Percentiles rank a stretch among this genome's conserved stretches.
phyloP scores from a whole-genome alignment of 1,284 basidiomycete species.

The Sutorius eximius region DNA sequence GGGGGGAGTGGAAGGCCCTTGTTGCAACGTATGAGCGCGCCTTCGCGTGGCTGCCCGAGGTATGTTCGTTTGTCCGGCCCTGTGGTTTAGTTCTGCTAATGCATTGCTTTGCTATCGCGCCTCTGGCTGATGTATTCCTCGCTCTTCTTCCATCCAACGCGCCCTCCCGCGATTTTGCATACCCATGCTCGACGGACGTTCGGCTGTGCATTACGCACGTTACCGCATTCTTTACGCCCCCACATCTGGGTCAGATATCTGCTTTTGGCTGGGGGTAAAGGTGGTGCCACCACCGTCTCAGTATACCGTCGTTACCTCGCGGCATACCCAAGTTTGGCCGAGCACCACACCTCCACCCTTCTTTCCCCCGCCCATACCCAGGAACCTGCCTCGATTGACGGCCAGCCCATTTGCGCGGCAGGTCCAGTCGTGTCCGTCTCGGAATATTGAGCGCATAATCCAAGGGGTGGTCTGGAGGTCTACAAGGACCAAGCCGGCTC shows the following conservation, averaged over 20 bases:
- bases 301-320: slow-evolving; percentile 91
- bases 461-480: slow-evolving; percentile 79
- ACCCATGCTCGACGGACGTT: slow-evolving; percentile 94
- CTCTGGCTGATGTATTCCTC: slow-evolving; percentile 94
- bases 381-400: slow-evolving; percentile 54
- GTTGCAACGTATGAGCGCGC: slow-evolving; percentile 90
- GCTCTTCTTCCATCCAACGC: slow-evolving; percentile 87
- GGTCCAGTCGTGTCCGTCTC: slow-evolving; percentile 65
- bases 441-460: slow-evolving; percentile 84
- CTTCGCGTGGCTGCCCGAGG: slow-evolving; percentile 90
- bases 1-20: slow-evolving; percentile 92
- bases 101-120: slow-evolving; percentile 71
- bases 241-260: slow-evolving; percentile 95
- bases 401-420: slow-evolving; percentile 71
- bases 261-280: slow-evolving; percentile 87
- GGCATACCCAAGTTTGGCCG: slow-evolving; percentile 83
- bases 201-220: slow-evolving; percentile 90
- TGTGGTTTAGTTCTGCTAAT: slow-evolving; percentile 8
- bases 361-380: slow-evolving; percentile 52
- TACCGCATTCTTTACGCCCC: slow-evolving; percentile 92
- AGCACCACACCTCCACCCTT: slow-evolving; percentile 79
- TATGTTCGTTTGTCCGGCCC: slow-evolving; percentile 38
- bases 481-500: slow-evolving; percentile 97
- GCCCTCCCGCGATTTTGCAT: slow-evolving; percentile 80
- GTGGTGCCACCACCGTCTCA: slow-evolving; percentile 82